A percentile compares a stretch with the other conserved stretches of the same genome.
These are phyloP conservation scores for Verticillium alfalfae DNA, from an alignment of 2,329 filamentous ascomycete species.

Conservation along the genomic window DNA sequence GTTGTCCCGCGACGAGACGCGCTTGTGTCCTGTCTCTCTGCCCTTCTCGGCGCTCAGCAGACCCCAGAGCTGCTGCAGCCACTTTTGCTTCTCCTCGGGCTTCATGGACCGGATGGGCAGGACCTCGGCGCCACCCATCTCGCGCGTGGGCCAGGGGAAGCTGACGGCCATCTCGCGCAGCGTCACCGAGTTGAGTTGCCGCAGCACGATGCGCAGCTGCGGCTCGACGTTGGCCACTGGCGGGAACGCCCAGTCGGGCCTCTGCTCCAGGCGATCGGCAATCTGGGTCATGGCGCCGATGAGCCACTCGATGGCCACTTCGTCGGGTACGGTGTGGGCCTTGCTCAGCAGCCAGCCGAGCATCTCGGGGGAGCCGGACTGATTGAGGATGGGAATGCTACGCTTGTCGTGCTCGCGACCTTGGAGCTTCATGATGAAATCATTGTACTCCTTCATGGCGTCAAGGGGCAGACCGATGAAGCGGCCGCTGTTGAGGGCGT, in stretches of 20 bases:
- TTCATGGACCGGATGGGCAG: slow-evolving; percentile 27
- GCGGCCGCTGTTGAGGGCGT: slow-evolving; percentile 20
- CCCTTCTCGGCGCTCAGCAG: slow-evolving; percentile 16
- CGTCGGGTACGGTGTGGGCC: slow-evolving; percentile 21
- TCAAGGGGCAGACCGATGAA: slow-evolving; percentile 22
- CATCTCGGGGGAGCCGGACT: slow-evolving; percentile 25
- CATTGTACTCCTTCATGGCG: slow-evolving; percentile 25
- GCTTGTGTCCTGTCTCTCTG: neutral
- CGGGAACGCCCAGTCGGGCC: slow-evolving; percentile 22
- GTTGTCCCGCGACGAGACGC: neutral
- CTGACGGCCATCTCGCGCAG: slow-evolving; percentile 28
- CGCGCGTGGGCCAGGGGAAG: slow-evolving; percentile 28
- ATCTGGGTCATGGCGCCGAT: slow-evolving; percentile 26
- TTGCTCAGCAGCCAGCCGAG: slow-evolving; percentile 26
- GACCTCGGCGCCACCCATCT: slow-evolving; percentile 27
- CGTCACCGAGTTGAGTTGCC: slow-evolving; percentile 21
- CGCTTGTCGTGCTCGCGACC: slow-evolving; percentile 27
- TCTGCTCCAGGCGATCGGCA: slow-evolving; percentile 21
- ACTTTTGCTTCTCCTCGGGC: slow-evolving; percentile 26
- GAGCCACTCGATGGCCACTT: slow-evolving; percentile 25
- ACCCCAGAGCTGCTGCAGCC: slow-evolving; percentile 23
- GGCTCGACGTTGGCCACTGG: slow-evolving; percentile 21
- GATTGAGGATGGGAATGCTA: slow-evolving; percentile 26
- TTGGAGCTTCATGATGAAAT: slow-evolving; percentile 28
- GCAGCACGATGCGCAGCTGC: slow-evolving; percentile 23